Evolutionary conservation across 2,329 filamentous ascomycete species (phyloP).

Genomic region (Ophiostoma sp.): DNA sequence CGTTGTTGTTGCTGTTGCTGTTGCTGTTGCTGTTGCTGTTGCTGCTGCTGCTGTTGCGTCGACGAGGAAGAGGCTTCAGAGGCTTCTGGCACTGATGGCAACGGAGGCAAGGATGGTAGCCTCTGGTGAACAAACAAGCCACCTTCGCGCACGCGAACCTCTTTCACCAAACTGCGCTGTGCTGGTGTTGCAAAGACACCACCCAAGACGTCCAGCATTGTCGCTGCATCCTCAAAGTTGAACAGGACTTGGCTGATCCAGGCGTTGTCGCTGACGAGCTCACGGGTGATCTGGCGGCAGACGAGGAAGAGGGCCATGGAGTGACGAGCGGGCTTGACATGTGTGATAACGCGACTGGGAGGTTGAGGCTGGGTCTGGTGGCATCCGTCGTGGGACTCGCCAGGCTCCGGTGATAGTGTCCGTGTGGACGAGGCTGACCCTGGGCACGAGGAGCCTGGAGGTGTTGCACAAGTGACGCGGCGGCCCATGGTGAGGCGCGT

Average conservation of each 20-base stretch:
- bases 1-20: slow-evolving; percentile 6
- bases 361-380: neutral
- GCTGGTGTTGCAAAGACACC: slow-evolving; percentile 23
- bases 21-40: slow-evolving; percentile 3
- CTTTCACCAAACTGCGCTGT: slow-evolving; percentile 26
- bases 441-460: neutral
- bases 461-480: slow-evolving; percentile 25
- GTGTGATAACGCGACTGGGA: slow-evolving; percentile 21
- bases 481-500: slow-evolving; percentile 31
- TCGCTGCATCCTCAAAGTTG: slow-evolving; percentile 31
- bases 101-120: neutral
- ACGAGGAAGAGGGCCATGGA: slow-evolving; percentile 30
- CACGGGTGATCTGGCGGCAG: slow-evolving; percentile 30
- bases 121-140: slow-evolving; percentile 25
- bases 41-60: neutral
- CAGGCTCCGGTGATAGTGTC: neutral
- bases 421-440: neutral
- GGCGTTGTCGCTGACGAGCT: slow-evolving; percentile 29
- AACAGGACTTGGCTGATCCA: slow-evolving; percentile 32
- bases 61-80: neutral
- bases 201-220: slow-evolving; percentile 31
- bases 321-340: slow-evolving; percentile 28
- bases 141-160: slow-evolving; percentile 31
- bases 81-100: neutral
- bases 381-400: neutral